These are phyloP conservation scores for Teunomyces kruisii DNA, from an alignment of 805 yeast species.

Conservation along the genomic window DNA sequence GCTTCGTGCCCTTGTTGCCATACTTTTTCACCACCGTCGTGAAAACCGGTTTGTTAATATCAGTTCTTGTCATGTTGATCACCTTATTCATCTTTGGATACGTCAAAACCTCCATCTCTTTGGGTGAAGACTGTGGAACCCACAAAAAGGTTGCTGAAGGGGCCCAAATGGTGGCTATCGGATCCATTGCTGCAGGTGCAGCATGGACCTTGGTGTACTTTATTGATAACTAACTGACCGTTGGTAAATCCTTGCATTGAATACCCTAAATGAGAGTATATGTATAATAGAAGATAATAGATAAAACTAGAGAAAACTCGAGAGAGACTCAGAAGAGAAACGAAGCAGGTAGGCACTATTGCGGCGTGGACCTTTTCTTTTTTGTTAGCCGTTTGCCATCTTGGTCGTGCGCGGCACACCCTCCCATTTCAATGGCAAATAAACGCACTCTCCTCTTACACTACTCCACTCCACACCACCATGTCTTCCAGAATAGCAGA, in stretches of 20 bases:
- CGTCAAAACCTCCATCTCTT: constrained; percentile 77
- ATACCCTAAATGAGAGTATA: not conserved
- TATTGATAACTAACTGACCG: constrained; percentile 47
- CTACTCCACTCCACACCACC: not conserved
- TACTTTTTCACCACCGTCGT: constrained; percentile 82
- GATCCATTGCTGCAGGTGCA: constrained; percentile 96
- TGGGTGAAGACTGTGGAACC: constrained; percentile 72
- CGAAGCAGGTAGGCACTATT: too few relatives aligned
- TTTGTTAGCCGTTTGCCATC: not conserved
- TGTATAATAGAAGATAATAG: not conserved
- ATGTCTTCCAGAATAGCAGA: constrained; percentile 41
- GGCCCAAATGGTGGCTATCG: constrained; percentile 87
- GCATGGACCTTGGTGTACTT: constrained; percentile 90
- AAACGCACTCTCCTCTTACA: constrained; percentile 1
- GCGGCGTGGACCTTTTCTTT: too few relatives aligned
- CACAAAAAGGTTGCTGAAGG: constrained; percentile 72
- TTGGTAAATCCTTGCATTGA: not conserved
- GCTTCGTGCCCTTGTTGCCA: constrained; percentile 87
- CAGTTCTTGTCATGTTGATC: constrained; percentile 77
- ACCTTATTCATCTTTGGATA: constrained; percentile 88
- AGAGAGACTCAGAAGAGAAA: too few relatives aligned
- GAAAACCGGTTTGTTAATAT: constrained; percentile 68
- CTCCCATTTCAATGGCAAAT: not conserved
- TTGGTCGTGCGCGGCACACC: not conserved
- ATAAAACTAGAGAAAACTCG: not conserved